phyloP scores from a whole-genome alignment of 2,329 filamentous ascomycete genomes.

The Exophiala dermatitidis region DNA sequence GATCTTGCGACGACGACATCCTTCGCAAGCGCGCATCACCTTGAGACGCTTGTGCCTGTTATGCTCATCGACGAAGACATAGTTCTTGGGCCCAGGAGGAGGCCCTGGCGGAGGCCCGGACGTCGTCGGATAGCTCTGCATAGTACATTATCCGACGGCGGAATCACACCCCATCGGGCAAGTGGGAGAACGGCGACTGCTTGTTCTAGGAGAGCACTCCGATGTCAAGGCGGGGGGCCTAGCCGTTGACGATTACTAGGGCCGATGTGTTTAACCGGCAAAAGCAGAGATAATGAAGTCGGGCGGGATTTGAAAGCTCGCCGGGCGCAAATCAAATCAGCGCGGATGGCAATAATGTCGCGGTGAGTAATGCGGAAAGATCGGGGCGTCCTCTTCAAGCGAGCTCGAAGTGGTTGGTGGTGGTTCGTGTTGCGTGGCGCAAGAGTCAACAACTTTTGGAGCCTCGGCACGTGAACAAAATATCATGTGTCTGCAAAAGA shows the following conservation, averaged over 20 bases:
- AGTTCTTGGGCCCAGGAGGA: conserved; percentile 49
- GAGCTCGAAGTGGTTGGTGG: neutral
- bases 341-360: neutral
- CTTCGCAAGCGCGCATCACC: conserved; percentile 96
- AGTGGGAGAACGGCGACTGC: conserved; percentile 15
- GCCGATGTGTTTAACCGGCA: conserved; percentile 1
- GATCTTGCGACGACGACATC: conserved; percentile 89
- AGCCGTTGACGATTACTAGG: neutral
- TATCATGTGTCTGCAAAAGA: neutral
- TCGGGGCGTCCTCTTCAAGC: neutral
- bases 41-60: conserved; percentile 96
- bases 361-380: neutral
- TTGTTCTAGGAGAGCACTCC: conserved; percentile 14
- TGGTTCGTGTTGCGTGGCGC: neutral
- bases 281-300: neutral
- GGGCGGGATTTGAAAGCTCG: neutral
- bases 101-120: conserved; percentile 18
- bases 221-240: neutral
- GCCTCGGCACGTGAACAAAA: neutral
- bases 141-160: conserved; percentile 20
- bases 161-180: conserved; percentile 24
- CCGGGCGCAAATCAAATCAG: neutral
- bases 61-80: conserved; percentile 98
- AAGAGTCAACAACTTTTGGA: neutral
- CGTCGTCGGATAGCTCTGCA: conserved; percentile 24